These are phyloP conservation scores for Luvunga scandens DNA, from an alignment of 345 rosid species.

Conservation along the genomic window DNA sequence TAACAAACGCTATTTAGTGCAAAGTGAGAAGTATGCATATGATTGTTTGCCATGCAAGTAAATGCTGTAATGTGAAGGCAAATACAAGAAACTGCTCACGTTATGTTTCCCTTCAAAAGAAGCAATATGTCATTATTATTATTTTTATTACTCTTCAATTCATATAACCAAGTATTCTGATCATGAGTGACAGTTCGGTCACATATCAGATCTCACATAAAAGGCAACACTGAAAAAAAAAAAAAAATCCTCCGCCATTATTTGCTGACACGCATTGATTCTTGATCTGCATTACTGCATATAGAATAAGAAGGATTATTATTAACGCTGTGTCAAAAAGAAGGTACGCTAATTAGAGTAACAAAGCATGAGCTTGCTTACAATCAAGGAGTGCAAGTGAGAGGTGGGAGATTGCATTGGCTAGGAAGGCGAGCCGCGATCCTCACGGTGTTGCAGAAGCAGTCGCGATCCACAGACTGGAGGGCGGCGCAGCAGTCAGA, in stretches of 20 bases:
- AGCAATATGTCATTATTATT: neutral
- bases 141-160: neutral
- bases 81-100: neutral
- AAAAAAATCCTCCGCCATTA: neutral
- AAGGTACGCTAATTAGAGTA: neutral
- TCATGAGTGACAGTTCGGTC: neutral
- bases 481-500: conserved; percentile 63
- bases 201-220: neutral
- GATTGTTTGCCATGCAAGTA: neutral
- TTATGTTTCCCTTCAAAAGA: neutral
- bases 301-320: neutral
- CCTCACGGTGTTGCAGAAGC: conserved; percentile 81
- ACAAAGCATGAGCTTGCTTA: neutral
- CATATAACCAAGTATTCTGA: neutral
- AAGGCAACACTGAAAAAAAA: neutral
- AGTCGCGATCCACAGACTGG: conserved; percentile 52
- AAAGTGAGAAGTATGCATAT: too few species aligned
- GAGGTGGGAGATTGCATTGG: conserved; percentile 61
- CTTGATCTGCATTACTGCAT: neutral
- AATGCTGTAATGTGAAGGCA: neutral
- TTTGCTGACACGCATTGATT: neutral
- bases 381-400: conserved; percentile 44
- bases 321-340: neutral
- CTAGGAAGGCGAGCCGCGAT: conserved; percentile 72
- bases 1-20: too few species aligned